Evolutionary conservation across 2,329 filamentous ascomycete species (phyloP).

Genomic region (Ophioceras dolichostomum): DNA sequence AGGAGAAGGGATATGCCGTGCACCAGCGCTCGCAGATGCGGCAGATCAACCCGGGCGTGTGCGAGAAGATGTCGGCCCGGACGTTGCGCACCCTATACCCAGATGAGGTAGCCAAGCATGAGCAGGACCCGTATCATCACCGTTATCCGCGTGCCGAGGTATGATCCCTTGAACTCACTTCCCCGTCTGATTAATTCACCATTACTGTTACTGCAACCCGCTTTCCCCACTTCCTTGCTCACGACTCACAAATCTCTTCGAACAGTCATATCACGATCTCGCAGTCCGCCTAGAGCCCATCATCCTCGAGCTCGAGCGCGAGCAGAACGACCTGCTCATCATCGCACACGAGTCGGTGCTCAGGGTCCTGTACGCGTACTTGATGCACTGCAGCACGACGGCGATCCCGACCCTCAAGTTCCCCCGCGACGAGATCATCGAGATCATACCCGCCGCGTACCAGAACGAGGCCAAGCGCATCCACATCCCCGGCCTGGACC

Average conservation of each 20-base stretch:
- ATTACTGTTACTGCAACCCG: too few species aligned
- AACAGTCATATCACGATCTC: constrained; percentile 89
- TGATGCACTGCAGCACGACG: constrained; percentile 95
- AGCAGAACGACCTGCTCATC: constrained; percentile 95
- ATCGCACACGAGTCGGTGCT: constrained; percentile 98
- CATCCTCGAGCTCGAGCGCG: constrained; percentile 90
- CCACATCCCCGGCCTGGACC: constrained; percentile 59
- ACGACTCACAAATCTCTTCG: constrained; percentile 1
- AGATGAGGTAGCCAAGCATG: constrained; percentile 85
- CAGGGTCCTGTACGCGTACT: constrained; percentile 88
- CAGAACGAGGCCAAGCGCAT: constrained; percentile 93
- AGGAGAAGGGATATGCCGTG: constrained; percentile 69
- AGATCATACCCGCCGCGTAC: constrained; percentile 95
- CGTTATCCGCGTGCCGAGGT: constrained; percentile 91
- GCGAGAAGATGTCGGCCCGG: constrained; percentile 81
- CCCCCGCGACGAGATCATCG: constrained; percentile 93
- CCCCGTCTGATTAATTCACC: too few species aligned
- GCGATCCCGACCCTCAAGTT: constrained; percentile 91
- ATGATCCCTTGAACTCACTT: constrained; percentile 13
- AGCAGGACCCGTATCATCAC: constrained; percentile 92
- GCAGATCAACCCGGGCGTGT: constrained; percentile 91
- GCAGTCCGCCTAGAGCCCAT: constrained; percentile 97
- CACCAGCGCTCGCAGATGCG: constrained; percentile 93
- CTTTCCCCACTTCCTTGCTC: too few species aligned
- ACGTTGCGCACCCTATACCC: constrained; percentile 74